Evolutionary conservation across 106 monocot species (phyloP).

Genomic region (Chionographis japonica): DNA sequence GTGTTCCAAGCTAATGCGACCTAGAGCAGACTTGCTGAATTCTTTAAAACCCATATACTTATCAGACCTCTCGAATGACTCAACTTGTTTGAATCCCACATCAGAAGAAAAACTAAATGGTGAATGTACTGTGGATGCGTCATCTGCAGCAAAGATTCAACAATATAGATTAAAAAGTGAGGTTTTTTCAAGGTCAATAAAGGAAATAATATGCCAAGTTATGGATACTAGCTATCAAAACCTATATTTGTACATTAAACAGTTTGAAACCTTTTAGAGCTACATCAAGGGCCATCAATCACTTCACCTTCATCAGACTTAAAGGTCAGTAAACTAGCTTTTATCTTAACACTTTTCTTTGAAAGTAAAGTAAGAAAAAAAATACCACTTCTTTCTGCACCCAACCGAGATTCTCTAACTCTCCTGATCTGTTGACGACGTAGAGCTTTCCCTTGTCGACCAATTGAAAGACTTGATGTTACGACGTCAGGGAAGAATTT

Average conservation of each 20-base stretch:
- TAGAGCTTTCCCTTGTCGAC: slow-evolving; percentile 73
- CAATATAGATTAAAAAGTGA: slow-evolving; percentile 1
- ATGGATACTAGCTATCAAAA: neutral
- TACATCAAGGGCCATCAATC: neutral
- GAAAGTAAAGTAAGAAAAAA: neutral
- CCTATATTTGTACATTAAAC: neutral
- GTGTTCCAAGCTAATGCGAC: slow-evolving; percentile 40
- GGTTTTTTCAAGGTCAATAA: neutral
- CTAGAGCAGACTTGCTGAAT: slow-evolving; percentile 47
- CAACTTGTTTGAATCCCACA: slow-evolving; percentile 9
- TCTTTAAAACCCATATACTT: slow-evolving; percentile 52
- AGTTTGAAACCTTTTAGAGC: slow-evolving; percentile 16
- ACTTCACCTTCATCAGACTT: slow-evolving; percentile 11
- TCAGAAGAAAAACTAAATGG: neutral
- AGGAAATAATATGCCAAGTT: neutral
- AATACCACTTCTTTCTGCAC: neutral
- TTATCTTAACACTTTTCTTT: slow-evolving; percentile 6
- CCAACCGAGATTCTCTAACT: slow-evolving; percentile 28
- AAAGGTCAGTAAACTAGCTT: neutral
- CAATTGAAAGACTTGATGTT: slow-evolving; percentile 60
- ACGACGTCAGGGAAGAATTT: slow-evolving; percentile 46
- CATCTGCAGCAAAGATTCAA: slow-evolving; percentile 5
- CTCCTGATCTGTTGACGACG: slow-evolving; percentile 50
- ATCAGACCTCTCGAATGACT: slow-evolving; percentile 4
- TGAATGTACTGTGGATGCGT: neutral